Evolutionary conservation across 2,329 filamentous ascomycete species (phyloP).

Genomic region (Arachnomyces sp.): DNA sequence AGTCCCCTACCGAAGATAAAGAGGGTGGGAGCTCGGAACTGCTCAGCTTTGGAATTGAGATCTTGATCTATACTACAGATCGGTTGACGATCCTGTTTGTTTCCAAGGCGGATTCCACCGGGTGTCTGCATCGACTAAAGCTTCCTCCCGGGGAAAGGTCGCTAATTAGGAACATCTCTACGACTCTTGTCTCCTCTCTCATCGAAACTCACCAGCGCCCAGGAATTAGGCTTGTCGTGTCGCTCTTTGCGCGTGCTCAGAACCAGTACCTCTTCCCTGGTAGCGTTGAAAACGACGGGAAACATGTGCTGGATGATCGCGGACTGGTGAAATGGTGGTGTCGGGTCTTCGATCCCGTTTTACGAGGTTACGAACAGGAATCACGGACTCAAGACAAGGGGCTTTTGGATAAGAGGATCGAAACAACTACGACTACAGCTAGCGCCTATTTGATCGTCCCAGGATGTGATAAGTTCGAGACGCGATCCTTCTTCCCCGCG

Average conservation of each 20-base stretch:
- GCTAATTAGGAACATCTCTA: conserved; percentile 60
- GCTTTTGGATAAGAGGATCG: conserved; percentile 14
- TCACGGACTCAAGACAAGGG: conserved; percentile 28
- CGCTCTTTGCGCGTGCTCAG: conserved; percentile 85
- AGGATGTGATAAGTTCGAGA: conserved; percentile 75
- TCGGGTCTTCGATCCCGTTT: conserved; percentile 69
- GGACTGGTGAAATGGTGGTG: conserved; percentile 96
- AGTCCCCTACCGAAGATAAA: conserved; percentile 11
- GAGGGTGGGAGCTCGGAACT: conserved; percentile 42
- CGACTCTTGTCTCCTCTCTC: conserved; percentile 69
- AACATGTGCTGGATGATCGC: conserved; percentile 87
- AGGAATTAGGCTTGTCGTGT: conserved; percentile 66
- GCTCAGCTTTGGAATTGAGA: conserved; percentile 74
- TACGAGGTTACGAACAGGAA: conserved; percentile 43
- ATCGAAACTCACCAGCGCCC: conserved; percentile 58
- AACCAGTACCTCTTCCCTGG: conserved; percentile 92
- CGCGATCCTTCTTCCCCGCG: conserved; percentile 66
- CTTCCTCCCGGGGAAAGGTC: conserved; percentile 56
- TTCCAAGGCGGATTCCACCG: conserved; percentile 94
- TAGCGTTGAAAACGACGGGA: conserved; percentile 73
- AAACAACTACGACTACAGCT: conserved; percentile 40
- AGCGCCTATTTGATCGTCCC: conserved; percentile 81
- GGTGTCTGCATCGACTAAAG: conserved; percentile 64
- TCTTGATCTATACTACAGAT: conserved; percentile 77
- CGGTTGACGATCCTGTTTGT: conserved; percentile 83